A percentile compares a stretch with the other conserved stretches of the same genome.
phyloP scores from a whole-genome alignment of 2,329 filamentous ascomycete genomes.

The Fusarium longipes region DNA sequence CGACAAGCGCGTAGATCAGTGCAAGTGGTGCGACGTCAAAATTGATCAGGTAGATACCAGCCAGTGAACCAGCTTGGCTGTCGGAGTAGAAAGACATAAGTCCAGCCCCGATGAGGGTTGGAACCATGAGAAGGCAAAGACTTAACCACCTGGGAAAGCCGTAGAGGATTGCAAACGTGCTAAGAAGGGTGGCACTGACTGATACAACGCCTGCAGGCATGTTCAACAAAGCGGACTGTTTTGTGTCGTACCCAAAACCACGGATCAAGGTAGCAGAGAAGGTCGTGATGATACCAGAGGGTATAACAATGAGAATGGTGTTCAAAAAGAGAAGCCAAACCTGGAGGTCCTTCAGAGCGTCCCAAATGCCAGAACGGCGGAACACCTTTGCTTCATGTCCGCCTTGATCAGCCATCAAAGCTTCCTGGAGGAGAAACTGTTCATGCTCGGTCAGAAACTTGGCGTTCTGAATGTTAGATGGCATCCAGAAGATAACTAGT shows the following conservation, averaged over 20 bases:
- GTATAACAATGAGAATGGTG: slow-evolving; percentile 14
- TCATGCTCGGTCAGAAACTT: slow-evolving; percentile 11
- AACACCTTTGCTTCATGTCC: not conserved
- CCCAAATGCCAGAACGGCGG: slow-evolving; percentile 3
- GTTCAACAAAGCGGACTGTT: not conserved
- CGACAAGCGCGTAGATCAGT: slow-evolving; percentile 4
- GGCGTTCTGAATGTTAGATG: slow-evolving; percentile 2
- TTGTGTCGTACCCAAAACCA: slow-evolving; percentile 7
- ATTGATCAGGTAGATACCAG: slow-evolving; percentile 9
- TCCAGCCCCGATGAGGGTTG: not conserved
- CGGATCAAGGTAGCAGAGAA: slow-evolving; percentile 10
- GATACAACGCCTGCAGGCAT: slow-evolving; percentile 14
- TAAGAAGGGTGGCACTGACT: not conserved
- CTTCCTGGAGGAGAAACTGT: slow-evolving; percentile 4
- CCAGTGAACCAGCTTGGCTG: slow-evolving; percentile 4
- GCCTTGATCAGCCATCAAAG: slow-evolving; percentile 2
- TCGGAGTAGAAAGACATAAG: slow-evolving; percentile 15
- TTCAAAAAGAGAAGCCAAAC: slow-evolving; percentile 14
- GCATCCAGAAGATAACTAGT: slow-evolving; percentile 14
- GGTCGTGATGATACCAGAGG: slow-evolving; percentile 1
- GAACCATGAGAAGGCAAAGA: slow-evolving; percentile 14
- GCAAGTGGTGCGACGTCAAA: slow-evolving; percentile 12
- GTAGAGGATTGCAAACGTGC: slow-evolving; percentile 7
- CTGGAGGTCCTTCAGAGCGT: not conserved
- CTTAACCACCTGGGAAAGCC: slow-evolving; percentile 5